phyloP scores from a whole-genome alignment of 805 yeast species.

The Wickerhamomyces xylosicus region DNA sequence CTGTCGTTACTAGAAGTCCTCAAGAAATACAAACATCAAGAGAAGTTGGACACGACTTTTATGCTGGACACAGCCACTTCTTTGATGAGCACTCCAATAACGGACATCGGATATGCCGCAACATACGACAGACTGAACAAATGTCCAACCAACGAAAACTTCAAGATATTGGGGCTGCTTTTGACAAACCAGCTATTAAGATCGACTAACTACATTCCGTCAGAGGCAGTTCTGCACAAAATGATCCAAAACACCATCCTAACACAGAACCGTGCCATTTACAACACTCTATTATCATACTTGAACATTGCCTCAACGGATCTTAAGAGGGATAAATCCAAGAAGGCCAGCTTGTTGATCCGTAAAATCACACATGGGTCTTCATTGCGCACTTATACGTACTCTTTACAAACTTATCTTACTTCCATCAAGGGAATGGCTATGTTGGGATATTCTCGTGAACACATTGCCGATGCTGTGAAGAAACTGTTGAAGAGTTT shows the following conservation, averaged over 20 bases:
- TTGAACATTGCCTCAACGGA: conserved; percentile 1
- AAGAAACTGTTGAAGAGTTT: neutral
- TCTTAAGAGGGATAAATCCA: neutral
- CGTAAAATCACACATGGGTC: neutral
- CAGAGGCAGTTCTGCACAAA: neutral
- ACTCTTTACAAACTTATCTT: neutral
- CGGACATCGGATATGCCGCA: neutral
- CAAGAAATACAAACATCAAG: neutral
- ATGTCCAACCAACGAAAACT: conserved; percentile 6
- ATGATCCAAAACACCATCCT: conserved; percentile 2
- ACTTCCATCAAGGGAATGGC: neutral
- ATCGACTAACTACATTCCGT: neutral
- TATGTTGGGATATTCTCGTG: neutral
- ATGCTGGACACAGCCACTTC: neutral
- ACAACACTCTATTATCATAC: neutral
- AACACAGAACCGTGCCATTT: conserved; percentile 4
- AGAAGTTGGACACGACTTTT: neutral
- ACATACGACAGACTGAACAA: neutral
- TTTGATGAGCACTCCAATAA: neutral
- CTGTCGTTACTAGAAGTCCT: neutral
- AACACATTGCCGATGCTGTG: neutral
- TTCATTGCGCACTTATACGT: neutral
- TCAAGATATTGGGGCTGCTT: conserved; percentile 2
- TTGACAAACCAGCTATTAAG: neutral
- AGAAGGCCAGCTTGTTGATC: neutral